Evolutionary conservation across 352 stramenopile species (phyloP), one percentile per base, ranked within the genome.

Genomic region (Phytophthora colocasiae): DNA sequence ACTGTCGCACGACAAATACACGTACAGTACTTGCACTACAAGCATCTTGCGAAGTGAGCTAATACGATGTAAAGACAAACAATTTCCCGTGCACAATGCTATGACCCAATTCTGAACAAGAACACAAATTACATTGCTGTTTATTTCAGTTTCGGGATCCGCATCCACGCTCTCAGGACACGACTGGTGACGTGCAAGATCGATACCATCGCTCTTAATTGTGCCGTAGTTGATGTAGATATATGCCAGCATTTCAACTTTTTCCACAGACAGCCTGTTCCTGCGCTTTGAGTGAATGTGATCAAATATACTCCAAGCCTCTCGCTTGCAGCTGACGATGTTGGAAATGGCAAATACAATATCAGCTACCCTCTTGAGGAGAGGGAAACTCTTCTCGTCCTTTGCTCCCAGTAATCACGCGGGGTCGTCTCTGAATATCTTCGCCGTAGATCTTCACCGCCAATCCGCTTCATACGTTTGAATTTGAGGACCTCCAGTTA

Each of bases 201-300:
- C 56, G 10, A 56, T 49, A 7, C 32, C 38, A 15, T 55, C 55
- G 4, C 38, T 22, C 15, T 34, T 4, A 14, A 56, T 41, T 8
- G 45, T 44, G 14, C 56, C 56, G n/a, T 64, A 49, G 46, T 57
- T 57, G 36, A 56, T 51, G 34, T 56, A 63, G 14, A 63, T 34
- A 17, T 39, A 64, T 15, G 45, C 36, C 24, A 64, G 48, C 26
- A 56, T 63, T 22, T 63, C 36, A 40, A 55, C 45, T 24, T 50
- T 63, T 15, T 54, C 36, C 17, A 63, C 56, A 1, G 38, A 64
- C 0, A 64, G 26, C 34, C 36, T n/a, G 12, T 64, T 57, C 9
- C 56, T 56, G 2, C 36, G 34, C 46, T 57, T 64, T 17, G 46
- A 64, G 29, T 64, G 56, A 38, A 64, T 64, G 38, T 57, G 56